Evolutionary conservation across 352 stramenopile genomes (phyloP), one percentile per base, ranked within the genome.

Genomic region (Pythium rishiriense): DNA sequence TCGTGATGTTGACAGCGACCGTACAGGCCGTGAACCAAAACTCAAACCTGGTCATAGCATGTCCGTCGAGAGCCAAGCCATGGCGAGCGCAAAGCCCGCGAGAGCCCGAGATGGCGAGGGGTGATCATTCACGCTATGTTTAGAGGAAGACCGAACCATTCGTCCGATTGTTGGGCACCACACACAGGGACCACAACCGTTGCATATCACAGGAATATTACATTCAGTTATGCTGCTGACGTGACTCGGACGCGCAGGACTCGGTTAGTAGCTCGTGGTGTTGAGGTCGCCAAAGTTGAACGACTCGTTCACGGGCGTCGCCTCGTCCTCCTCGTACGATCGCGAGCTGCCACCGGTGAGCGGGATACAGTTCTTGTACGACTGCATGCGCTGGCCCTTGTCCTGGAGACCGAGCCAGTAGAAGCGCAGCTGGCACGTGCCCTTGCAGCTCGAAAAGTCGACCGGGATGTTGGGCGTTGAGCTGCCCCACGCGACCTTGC

Each of bases 381-480:
- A 64, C 35, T 64, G 57, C 57, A 64, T 64, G 57, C 57, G 57
- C 48, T 64, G 45, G 47, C 57, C 57, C 37, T 64, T 64, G 57
- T 64, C 57, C 48, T 73, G 66, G 35, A 73, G 58, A 3, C 46
- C 66, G 41, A 73, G 54, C 66, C 66, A 73, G 66, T 69, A 73
- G 50, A 73, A 69, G n/a, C 51, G 53, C 29, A 73, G 54, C 51
- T 47, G 47, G 31, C 66, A 73, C 43, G 47, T 53, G 35, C 53
- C 53, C 28, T 39, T 62, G 62, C 66, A 73, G 10, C 33, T 35
- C 17, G 60, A 69, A 42, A 61, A 73, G 47, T 69, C 46, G 2
- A 73, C 58, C 21, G 43, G 53, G 26, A 64, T 52, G 5, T 22
- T 33, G n/a, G 58, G 47, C 28, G 58, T 57, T 5, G 39, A 19